phyloP scores from a whole-genome alignment of 805 yeast species.

The Sugiyamaella qingdaonensis region DNA sequence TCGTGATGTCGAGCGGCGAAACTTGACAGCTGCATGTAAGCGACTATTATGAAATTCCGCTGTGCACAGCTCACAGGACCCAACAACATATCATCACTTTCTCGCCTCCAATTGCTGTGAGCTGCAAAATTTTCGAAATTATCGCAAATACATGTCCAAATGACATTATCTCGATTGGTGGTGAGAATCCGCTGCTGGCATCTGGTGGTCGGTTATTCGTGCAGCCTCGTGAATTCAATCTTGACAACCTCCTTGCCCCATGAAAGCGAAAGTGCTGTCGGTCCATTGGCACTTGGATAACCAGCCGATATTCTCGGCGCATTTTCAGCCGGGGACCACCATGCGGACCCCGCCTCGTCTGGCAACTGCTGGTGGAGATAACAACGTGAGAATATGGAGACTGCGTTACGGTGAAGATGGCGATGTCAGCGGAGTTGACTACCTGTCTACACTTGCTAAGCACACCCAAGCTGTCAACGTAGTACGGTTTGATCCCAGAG shows the following conservation, averaged over 20 bases:
- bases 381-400: slow-evolving; percentile 61
- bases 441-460: slow-evolving; percentile 73
- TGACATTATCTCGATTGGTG: too few species aligned
- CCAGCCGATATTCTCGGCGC: slow-evolving; percentile 39
- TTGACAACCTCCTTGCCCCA: slow-evolving; percentile 11
- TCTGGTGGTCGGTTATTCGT: neutral
- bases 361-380: slow-evolving; percentile 94
- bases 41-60: too few species aligned
- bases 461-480: slow-evolving; percentile 95
- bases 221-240: neutral
- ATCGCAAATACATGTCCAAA: too few species aligned
- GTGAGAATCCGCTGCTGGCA: too few species aligned
- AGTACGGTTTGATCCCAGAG: slow-evolving; percentile 72
- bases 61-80: too few species aligned
- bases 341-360: slow-evolving; percentile 39
- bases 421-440: slow-evolving; percentile 49
- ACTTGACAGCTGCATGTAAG: too few species aligned
- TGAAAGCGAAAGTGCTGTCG: slow-evolving; percentile 36
- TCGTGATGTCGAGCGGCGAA: too few species aligned
- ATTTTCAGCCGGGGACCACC: slow-evolving; percentile 32
- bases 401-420: slow-evolving; percentile 28
- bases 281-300: slow-evolving; percentile 42
- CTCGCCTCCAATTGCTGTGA: too few species aligned
- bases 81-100: too few species aligned
- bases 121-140: too few species aligned